Base-by-base conservation (phyloP, 1,284 basidiomycete genomes). In the Laetiporus sulphureus region DNA sequence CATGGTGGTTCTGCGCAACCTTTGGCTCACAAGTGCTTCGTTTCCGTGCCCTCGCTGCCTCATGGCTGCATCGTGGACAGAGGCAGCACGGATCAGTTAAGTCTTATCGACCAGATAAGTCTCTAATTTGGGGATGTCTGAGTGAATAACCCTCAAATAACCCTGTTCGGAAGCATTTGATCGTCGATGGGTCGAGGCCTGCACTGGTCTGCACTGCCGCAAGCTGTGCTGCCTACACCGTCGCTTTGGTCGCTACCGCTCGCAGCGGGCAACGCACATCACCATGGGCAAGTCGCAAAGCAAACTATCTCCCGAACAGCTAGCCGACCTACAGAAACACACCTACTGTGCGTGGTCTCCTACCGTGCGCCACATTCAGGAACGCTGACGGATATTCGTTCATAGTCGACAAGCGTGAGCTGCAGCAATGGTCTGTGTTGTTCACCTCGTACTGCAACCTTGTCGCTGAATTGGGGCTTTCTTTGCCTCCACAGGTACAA, bases 371-470 rank as follows among this genome's bases (percentile, higher is more conserved):
- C 33, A 30, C 24, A 30, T 37, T 32, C 35, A 33, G 36, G 44
- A 33, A 40, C 36, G 44, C 45, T 47, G 50, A 56, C 42, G 46
- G 50, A 38, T 20, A 40, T 47, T n/a, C n/a, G n/a, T n/a, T 8
- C 25, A 22, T 64, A 99, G 96, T 99, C 65, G 96, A 99, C 75
- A 97, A 98, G 82, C 91, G 94, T 67, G 96, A 99, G 66, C 82
- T 99, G 41, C 95, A 99, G 72, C 94, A 98, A 77, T 99, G 96
- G 95, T 88, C 40, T 46, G 43, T 50, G 23, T 19, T 10, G 30
- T 38, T 32, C 43, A 34, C 42, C 33, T 42, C 48, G 41, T 44
- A 36, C 45, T 33, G 35, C 46, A 40, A 45, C 45, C 44, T 37
- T 34, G 40, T 23, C 38, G 35, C 22, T 32, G 21, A 32, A 44